These are phyloP conservation scores for Rosa rugosa DNA, from an alignment of 306 rosid species.

Conservation along the genomic window DNA sequence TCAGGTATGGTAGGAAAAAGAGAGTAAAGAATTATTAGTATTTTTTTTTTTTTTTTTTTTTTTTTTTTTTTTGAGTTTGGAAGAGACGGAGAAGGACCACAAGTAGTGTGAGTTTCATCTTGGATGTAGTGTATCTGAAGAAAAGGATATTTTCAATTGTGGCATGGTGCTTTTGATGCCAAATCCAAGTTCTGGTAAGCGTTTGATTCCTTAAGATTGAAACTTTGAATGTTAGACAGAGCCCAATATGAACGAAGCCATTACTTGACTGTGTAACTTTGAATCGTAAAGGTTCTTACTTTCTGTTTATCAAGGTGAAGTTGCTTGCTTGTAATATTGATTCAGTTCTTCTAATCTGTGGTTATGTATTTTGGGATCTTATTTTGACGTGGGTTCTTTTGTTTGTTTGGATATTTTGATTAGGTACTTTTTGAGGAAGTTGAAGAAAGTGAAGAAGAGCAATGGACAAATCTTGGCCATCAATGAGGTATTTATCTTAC, in stretches of 20 bases:
- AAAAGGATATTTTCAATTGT: conserved; percentile 12
- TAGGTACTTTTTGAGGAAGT: conserved; percentile 71
- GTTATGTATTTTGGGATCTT: neutral
- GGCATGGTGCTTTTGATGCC: conserved; percentile 20
- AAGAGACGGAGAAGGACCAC: neutral
- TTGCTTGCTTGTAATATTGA: neutral
- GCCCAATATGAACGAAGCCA: neutral
- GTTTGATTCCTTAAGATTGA: neutral
- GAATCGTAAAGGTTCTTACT: neutral
- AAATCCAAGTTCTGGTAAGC: conserved; percentile 79
- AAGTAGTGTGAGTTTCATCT: conserved; percentile 6
- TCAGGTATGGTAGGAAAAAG: neutral
- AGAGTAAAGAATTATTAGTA: neutral
- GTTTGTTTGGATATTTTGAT: neutral
- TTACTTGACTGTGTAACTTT: neutral
- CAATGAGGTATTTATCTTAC: conserved; percentile 51
- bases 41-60: neutral
- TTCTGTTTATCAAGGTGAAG: neutral
- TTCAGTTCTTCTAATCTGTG: neutral
- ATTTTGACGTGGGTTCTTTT: neutral
- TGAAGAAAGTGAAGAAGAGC: conserved; percentile 82
- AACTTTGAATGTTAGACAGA: neutral
- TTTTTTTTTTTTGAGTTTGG: neutral
- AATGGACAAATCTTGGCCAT: conserved; percentile 75
- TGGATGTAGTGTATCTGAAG: conserved; percentile 8